phyloP scores from a whole-genome alignment of 2,329 filamentous ascomycete genomes.

The Phialemonium atrogriseum region DNA sequence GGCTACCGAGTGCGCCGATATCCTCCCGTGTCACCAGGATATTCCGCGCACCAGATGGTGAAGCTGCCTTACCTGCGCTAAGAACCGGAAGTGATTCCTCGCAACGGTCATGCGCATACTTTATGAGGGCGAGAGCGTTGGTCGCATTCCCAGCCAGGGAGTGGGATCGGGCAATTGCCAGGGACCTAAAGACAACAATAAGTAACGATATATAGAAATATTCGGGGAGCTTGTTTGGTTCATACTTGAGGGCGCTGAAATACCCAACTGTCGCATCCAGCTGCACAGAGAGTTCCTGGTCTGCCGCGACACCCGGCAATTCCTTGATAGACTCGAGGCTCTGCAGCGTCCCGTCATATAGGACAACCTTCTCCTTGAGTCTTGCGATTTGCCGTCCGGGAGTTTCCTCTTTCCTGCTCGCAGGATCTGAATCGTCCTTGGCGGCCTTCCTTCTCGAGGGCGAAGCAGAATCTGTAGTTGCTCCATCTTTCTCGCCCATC shows the following conservation, averaged over 20 bases:
- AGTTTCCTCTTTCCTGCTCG: constrained; percentile 49
- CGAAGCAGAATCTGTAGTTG: constrained; percentile 42
- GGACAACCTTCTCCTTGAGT: constrained; percentile 75
- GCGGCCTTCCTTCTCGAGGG: constrained; percentile 32
- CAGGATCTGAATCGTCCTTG: constrained; percentile 28
- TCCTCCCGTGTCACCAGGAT: constrained; percentile 58
- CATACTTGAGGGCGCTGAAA: constrained; percentile 81
- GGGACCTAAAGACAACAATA: constrained; percentile 38
- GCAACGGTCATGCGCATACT: constrained; percentile 59
- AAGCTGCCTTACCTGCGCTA: constrained; percentile 25
- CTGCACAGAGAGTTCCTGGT: constrained; percentile 65
- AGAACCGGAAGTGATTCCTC: constrained; percentile 41
- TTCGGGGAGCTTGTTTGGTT: constrained; percentile 6
- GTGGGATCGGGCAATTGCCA: constrained; percentile 81
- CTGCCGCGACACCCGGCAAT: constrained; percentile 80
- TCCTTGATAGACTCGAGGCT: constrained; percentile 87
- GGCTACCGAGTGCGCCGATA: constrained; percentile 47
- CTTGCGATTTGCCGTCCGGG: constrained; percentile 68
- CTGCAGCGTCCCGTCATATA: constrained; percentile 87
- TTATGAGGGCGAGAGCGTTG: constrained; percentile 79
- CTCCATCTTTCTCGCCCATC: constrained; percentile 74
- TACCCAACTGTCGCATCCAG: constrained; percentile 73
- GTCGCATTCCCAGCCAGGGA: constrained; percentile 61
- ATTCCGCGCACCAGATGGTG: constrained; percentile 46
- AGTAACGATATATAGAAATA: neutral